Percentiles rank a stretch among this genome's conserved stretches.
Conservation (phyloP, 73 alveolate species). For the Paramecium tetraurelia region DNA sequence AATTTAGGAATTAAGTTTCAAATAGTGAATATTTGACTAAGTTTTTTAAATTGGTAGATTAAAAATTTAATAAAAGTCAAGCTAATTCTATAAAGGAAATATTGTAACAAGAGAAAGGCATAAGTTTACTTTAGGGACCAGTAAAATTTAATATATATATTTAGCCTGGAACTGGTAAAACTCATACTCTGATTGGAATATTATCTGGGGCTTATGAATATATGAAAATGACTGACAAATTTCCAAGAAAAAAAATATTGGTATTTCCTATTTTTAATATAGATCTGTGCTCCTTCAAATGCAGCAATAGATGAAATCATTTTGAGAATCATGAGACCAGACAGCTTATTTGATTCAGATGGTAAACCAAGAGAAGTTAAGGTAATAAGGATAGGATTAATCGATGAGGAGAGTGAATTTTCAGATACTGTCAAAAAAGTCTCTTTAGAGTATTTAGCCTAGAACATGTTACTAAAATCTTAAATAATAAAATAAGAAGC, state of each 20-base stretch:
- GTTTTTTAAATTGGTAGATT: neutral
- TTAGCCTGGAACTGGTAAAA: conserved; percentile 62
- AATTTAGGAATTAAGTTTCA: neutral
- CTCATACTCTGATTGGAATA: conserved; percentile 48
- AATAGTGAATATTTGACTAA: neutral
- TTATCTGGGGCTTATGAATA: conserved; percentile 52
- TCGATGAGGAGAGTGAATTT: conserved; percentile 10
- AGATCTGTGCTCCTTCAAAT: conserved; percentile 81
- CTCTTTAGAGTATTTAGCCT: neutral
- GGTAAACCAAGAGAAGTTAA: conserved; percentile 49
- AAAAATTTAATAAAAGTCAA: neutral
- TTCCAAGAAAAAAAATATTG: conserved; percentile 33
- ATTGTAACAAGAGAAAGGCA: conserved; percentile 6
- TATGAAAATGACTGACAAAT: neutral
- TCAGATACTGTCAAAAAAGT: neutral
- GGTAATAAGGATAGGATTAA: conserved; percentile 60
- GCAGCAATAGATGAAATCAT: conserved; percentile 86
- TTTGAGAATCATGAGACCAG: conserved; percentile 45
- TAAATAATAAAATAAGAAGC: neutral
- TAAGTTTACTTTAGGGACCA: conserved; percentile 58
- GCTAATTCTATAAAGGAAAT: conserved; percentile 48
- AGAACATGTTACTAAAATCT: neutral
- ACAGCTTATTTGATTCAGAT: conserved; percentile 58
- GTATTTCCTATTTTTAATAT: neutral
- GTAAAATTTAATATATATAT: neutral